phyloP scores from a whole-genome alignment of 1,284 basidiomycete genomes.

The Ganoderma meredithae region DNA sequence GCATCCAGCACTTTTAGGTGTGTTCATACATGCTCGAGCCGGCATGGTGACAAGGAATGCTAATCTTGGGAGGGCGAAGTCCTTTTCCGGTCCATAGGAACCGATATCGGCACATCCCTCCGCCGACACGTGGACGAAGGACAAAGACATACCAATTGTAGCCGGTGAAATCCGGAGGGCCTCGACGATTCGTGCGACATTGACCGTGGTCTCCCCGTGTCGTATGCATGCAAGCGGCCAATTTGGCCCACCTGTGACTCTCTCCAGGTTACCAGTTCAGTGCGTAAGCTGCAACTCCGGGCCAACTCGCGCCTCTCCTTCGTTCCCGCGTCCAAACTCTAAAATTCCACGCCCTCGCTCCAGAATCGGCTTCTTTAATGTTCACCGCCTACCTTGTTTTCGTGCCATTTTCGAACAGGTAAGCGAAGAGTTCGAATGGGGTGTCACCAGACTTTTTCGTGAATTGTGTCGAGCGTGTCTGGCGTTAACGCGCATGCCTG shows the following conservation, averaged over 20 bases:
- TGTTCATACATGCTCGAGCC: conserved; percentile 41
- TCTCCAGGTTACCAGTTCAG: too few relatives aligned
- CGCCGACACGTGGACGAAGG: conserved; percentile 23
- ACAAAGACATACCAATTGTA: conserved; percentile 28
- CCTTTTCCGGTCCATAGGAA: conserved; percentile 19
- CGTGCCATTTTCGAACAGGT: background rate
- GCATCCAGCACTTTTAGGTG: conserved; percentile 35
- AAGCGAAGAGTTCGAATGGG: background rate
- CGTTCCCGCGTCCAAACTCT: background rate
- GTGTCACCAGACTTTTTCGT: background rate
- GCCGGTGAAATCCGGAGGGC: conserved; percentile 45
- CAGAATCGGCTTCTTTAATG: background rate
- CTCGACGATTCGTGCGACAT: conserved; percentile 40
- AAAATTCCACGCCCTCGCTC: background rate
- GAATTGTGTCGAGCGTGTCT: background rate
- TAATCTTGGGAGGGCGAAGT: conserved; percentile 39
- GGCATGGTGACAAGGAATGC: conserved; percentile 39
- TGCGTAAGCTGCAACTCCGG: background rate
- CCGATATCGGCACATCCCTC: background rate
- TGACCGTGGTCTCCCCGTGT: background rate
- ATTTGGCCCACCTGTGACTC: background rate
- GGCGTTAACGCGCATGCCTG: background rate
- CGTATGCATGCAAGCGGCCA: background rate
- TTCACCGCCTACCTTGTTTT: background rate
- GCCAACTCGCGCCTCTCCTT: background rate